Evolutionary conservation across 139 green algal species (phyloP), one percentile per base, ranked within the genome.

Genomic region (Edaphochlamys debaryana): DNA sequence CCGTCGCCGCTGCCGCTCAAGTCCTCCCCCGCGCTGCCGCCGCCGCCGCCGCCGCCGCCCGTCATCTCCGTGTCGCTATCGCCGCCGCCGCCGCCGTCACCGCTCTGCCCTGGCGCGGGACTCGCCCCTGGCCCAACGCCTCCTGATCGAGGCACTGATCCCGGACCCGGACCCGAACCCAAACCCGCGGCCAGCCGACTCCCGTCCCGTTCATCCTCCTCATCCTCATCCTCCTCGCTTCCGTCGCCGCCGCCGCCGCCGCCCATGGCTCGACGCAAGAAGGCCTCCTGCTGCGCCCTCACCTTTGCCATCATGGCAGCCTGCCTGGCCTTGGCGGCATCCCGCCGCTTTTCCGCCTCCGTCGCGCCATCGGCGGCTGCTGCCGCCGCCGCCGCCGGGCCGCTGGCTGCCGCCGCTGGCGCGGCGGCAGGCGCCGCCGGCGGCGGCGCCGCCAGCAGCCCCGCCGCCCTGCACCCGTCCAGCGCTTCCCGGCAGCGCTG

Each of bases 221-320:
- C 52, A 62, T 62, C 19, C 4, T 62, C 52, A 20, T 62, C 52
- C 4, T 27, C 52, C 13, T 29, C 17, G 19, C 17, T 27, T 6
- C 38, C 30, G 38, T 6, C 64, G 64, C 36, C 25, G 64, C 64
- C 34, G 36, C 64, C 34, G 13, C 34, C 34, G 38, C 25, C 27
- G 3, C 64, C 77, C 25, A 1, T 23, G 0, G 45, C 45, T 3
- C 25, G 23, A 9, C 48, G 42, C 76, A 83, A 42, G 66, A 83
- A 83, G 3, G 77, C 77, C 60, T 83, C 23, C 77, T 83, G 77
- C 77, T 83, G 77, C 42, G 42, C 77, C 63, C 60, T 38, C 45
- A 83, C 45, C 4, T 36, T 23, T 3, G 77, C 64, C 77, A 83
- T 83, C 77, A 54, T 40, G 11, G 27, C 77, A 8, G 77, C 77